phyloP scores from a whole-genome alignment of 1,284 basidiomycete genomes.

The Fomitopsis schrenkii region DNA sequence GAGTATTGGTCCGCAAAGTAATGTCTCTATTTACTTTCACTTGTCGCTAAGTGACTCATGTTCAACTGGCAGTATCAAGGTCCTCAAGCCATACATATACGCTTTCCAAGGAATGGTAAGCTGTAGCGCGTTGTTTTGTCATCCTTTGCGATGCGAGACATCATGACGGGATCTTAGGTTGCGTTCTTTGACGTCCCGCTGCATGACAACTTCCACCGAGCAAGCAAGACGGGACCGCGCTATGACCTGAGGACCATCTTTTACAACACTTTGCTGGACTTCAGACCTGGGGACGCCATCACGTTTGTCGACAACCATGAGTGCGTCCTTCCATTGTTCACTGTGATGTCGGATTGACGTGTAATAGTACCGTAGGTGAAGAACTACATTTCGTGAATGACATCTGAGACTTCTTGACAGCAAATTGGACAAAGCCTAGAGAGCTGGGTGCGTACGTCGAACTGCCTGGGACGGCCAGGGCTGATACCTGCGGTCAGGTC shows the following conservation, averaged over 20 bases:
- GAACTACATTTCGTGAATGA: neutral
- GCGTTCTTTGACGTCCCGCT: slow-evolving; percentile 80
- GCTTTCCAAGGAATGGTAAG: slow-evolving; percentile 59
- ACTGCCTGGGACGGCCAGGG: neutral
- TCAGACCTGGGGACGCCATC: slow-evolving; percentile 65
- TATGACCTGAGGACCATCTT: slow-evolving; percentile 69
- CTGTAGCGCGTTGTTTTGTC: neutral
- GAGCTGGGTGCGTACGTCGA: slow-evolving; percentile 59
- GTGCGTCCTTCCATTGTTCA: slow-evolving; percentile 35
- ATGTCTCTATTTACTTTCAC: slow-evolving; percentile 15
- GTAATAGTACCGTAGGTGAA: slow-evolving; percentile 45
- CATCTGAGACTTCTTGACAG: slow-evolving; percentile 29
- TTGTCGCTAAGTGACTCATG: neutral
- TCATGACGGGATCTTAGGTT: slow-evolving; percentile 36
- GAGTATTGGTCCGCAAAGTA: slow-evolving; percentile 74
- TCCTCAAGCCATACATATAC: slow-evolving; percentile 53
- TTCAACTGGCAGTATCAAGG: slow-evolving; percentile 37
- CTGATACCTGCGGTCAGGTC: slow-evolving; percentile 41
- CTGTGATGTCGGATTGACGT: neutral
- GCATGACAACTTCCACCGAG: slow-evolving; percentile 66
- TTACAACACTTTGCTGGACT: slow-evolving; percentile 50
- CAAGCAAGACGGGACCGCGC: slow-evolving; percentile 51
- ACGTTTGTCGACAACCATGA: slow-evolving; percentile 86
- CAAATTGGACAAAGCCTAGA: slow-evolving; percentile 70
- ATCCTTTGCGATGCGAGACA: neutral